phyloP scores from a whole-genome alignment of 768 basidiomycete species.

The Hortiboletus campestris region DNA sequence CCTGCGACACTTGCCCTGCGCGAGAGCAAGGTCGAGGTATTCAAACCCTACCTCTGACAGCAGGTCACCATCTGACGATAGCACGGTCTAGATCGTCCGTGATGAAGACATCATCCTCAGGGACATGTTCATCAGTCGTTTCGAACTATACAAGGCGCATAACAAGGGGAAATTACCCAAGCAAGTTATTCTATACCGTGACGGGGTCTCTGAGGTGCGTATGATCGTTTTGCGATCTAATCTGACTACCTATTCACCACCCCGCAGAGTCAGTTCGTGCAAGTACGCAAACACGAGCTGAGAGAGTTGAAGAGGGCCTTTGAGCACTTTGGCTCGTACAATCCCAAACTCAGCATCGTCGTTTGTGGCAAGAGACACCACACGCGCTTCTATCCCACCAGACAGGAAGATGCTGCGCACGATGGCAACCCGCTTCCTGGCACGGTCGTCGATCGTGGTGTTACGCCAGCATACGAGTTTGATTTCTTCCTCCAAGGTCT shows the following conservation, averaged over 20 bases:
- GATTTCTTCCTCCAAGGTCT: slow-evolving; percentile 56
- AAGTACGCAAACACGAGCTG: slow-evolving; percentile 43
- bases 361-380: slow-evolving; percentile 57
- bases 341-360: slow-evolving; percentile 49
- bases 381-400: slow-evolving; percentile 54
- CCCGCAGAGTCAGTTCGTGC: slow-evolving; percentile 45
- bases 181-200: slow-evolving; percentile 52
- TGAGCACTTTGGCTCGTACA: slow-evolving; percentile 39
- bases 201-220: slow-evolving; percentile 77
- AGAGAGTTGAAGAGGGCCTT: slow-evolving; percentile 41
- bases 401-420: slow-evolving; percentile 33
- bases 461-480: slow-evolving; percentile 51
- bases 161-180: slow-evolving; percentile 38
- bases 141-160: slow-evolving; percentile 36
- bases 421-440: slow-evolving; percentile 53
- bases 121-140: slow-evolving; percentile 48
- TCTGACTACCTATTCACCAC: neutral
- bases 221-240: neutral
- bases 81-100: neutral
- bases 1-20: slow-evolving; percentile 49
- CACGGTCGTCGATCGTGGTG: slow-evolving; percentile 56
- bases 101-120: slow-evolving; percentile 33
- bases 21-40: slow-evolving; percentile 64
- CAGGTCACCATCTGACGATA: neutral
- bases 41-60: neutral